Evolutionary conservation across 441 rosid genomes (phyloP).

Genomic region (Croton setiger): DNA sequence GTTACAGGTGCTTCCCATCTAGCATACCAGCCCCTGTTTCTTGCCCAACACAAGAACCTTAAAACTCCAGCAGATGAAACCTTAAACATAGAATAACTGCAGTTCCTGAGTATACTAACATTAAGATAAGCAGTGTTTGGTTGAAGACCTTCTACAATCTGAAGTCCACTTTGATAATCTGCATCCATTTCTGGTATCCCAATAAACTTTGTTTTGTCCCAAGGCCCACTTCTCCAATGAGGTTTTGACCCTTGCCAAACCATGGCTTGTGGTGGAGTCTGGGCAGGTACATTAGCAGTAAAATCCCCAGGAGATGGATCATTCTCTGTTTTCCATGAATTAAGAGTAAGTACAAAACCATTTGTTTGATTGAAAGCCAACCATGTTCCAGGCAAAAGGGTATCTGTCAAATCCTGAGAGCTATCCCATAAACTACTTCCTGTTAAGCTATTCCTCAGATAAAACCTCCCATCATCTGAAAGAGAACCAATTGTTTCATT

Average conservation of each 20-base stretch:
- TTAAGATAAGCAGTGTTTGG: conserved; percentile 12
- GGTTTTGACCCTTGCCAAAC: conserved; percentile 17
- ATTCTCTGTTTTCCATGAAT: conserved; percentile 18
- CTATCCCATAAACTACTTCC: conserved; percentile 17
- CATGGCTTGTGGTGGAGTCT: conserved; percentile 12
- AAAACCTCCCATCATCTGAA: neutral
- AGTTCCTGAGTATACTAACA: conserved; percentile 18
- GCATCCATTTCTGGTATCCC: conserved; percentile 25
- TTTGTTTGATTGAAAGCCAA: neutral
- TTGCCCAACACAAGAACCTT: conserved; percentile 15
- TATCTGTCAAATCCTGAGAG: conserved; percentile 11
- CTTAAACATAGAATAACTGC: conserved; percentile 10
- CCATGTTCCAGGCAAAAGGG: conserved; percentile 13
- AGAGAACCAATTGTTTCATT: conserved; percentile 11
- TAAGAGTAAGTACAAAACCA: neutral
- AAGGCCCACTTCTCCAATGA: conserved; percentile 24
- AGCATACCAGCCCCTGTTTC: conserved; percentile 17
- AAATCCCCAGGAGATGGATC: conserved; percentile 20
- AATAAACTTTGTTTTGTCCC: conserved; percentile 17
- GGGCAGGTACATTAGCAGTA: conserved; percentile 8
- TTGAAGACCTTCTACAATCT: conserved; percentile 14
- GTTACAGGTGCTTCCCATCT: conserved; percentile 18
- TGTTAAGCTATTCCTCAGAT: conserved; percentile 4
- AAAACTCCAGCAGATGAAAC: conserved; percentile 6
- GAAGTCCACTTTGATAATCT: conserved; percentile 17